Evolutionary conservation across 441 rosid species (phyloP), one percentile per base, ranked within the genome.

Genomic region (Pelargonium citronellum): DNA sequence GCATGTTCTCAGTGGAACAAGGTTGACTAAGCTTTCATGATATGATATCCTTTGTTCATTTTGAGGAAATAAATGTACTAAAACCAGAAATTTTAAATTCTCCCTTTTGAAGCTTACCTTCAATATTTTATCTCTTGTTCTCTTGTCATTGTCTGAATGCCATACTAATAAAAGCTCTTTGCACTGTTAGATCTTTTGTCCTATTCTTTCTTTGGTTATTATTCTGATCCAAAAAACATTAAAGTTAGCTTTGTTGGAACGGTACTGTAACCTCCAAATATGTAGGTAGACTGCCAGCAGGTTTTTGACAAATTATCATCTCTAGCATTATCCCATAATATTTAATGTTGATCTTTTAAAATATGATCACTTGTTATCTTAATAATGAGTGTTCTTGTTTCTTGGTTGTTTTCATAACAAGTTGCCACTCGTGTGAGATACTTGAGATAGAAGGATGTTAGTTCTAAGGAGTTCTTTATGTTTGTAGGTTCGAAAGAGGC

Each of bases 401-500:
- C 64, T 60, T 20, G 5, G 11, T 60, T 19, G 19, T 60, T 60
- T 20, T 12, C 12, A 11, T 10, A 11, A 44, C 49, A 44, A 44
- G 13, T 44, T 44, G 49, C 34, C 66, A 24, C 12, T 1, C 37
- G 11, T 27, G 8, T n/a, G 17, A 51, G 37, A 17, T 65, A 57
- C 55, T 65, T 53, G 15, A 27, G 66, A 63, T 30, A 0, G 64
- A 22, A 6, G 22, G 46, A 55, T 41, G 58, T 63, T 34, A 61
- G n/a, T 70, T 63, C 37, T 70, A 6, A 69, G 17, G 19, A 69
- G 12, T 55, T 46, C 19, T 22, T 67, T 70, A 61, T 72, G 30
- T 76, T 46, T 79, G 79, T 79, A 90, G 99, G 85, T 90, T 68
- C 89, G 88, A 44, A 86, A 80, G 82, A 87, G 96, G 81, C 86